phyloP scores from a whole-genome alignment of 305 asterid genomes.

The Fraxinus baroniana region DNA sequence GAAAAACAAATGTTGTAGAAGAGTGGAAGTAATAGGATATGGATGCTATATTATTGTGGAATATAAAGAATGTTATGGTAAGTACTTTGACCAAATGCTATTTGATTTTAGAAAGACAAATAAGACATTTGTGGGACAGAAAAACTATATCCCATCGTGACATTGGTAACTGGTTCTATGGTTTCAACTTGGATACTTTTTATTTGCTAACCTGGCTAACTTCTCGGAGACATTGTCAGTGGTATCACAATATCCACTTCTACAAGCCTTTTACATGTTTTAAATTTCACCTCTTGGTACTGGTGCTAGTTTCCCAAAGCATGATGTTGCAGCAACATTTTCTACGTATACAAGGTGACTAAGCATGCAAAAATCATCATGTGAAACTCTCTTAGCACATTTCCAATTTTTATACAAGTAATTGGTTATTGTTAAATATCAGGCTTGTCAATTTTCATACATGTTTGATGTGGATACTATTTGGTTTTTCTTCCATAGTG shows the following conservation, averaged over 20 bases:
- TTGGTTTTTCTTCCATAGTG: not conserved
- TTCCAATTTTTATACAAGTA: not conserved
- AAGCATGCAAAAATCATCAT: not conserved
- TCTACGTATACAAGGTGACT: not conserved
- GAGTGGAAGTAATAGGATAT: not conserved
- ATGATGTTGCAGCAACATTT: not conserved
- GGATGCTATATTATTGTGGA: not conserved
- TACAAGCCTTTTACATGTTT: not conserved
- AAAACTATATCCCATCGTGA: not conserved
- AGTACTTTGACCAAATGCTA: not conserved
- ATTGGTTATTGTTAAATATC: not conserved
- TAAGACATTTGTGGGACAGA: not conserved
- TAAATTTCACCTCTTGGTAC: not conserved
- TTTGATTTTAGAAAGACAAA: not conserved
- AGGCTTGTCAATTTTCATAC: not conserved
- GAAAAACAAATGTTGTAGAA: not conserved
- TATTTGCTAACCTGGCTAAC: not conserved
- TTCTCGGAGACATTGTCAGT: not conserved
- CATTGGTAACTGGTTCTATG: not conserved
- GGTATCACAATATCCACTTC: not conserved
- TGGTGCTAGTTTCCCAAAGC: not conserved
- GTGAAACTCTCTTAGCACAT: not conserved
- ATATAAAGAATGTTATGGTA: not conserved
- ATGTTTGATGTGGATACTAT: not conserved
- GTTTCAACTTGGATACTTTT: not conserved